These are phyloP conservation scores for Ophiostoma triangulosporum DNA, from an alignment of 2,329 filamentous ascomycete species.

Conservation along the genomic window DNA sequence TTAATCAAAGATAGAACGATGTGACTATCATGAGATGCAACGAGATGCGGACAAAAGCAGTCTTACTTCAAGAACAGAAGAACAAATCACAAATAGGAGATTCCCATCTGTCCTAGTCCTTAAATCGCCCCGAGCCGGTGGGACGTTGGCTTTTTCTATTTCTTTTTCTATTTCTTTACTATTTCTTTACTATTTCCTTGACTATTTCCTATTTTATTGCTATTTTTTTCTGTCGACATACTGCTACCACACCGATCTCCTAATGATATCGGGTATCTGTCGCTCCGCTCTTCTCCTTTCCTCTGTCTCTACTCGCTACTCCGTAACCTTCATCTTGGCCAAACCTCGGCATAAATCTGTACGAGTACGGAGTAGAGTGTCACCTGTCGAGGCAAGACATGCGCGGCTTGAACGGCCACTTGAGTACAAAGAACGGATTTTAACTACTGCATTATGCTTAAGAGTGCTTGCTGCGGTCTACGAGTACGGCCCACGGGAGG, in stretches of 20 bases:
- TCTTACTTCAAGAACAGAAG: too few species aligned
- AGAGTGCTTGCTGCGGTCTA: not conserved
- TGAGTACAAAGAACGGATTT: not conserved
- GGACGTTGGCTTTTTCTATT: not conserved
- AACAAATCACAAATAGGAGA: not conserved
- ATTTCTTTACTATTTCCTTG: too few species aligned
- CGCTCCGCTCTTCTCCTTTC: not conserved
- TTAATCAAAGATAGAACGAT: not conserved
- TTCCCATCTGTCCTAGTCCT: not conserved
- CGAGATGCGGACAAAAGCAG: not conserved
- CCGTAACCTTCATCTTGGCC: too few species aligned
- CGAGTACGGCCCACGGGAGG: too few species aligned
- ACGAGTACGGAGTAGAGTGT: too few species aligned
- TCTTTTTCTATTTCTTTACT: not conserved
- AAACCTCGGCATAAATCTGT: too few species aligned
- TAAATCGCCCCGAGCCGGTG: conserved; percentile 3
- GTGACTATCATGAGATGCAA: not conserved
- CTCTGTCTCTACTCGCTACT: not conserved
- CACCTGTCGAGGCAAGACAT: too few species aligned
- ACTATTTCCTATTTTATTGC: not conserved
- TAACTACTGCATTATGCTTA: not conserved
- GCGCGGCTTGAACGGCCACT: too few species aligned
- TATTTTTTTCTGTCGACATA: too few species aligned
- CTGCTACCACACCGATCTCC: too few species aligned
- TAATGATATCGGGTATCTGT: too few species aligned